Base-by-base conservation (phyloP, 2,329 filamentous ascomycete genomes). In the Acrodontium crateriforme region DNA sequence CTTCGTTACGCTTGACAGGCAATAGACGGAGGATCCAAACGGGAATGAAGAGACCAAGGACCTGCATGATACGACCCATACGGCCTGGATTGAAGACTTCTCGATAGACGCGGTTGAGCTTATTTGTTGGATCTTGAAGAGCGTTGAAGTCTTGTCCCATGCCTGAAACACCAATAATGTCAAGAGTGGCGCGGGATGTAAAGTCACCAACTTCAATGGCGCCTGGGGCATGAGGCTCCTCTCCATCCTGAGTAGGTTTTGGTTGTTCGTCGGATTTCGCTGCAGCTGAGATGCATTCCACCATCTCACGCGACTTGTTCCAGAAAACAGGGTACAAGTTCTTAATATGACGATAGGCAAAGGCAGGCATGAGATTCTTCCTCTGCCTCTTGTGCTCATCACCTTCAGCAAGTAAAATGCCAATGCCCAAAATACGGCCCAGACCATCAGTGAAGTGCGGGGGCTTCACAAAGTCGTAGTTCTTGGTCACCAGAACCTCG, bases 401-500 rank as follows among this genome's bases (percentile, higher is more conserved):
- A n/a, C 85, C 85, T 54, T 94, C 85, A 2, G 82, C 79, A 8
- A 94, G 60, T 19, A 94, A 56, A 9, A 87, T 59, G 7, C 80
- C 79, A 9, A 75, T 56, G 7, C 82, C 78, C 9, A 87, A 60
- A 15, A 84, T 60, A 13, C 70, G 63, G 2, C 66, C 69, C 3
- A 87, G 56, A 2, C 65, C 62, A 23, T 55, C 54, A 18, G 69
- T 47, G n/a, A 65, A 35, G 3, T 56, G 50, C 7, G 29, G 30
- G 0, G 62, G 62, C 44, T 65, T 66, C 34, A 63, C 45, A 39
- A 66, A 65, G 9, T 65, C 60, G 37, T 66, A 66, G 28, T 56
- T 65, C 35, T 61, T 59, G 18, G 58, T 58, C 2, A 63, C 59
- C 2, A 67, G 47, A 2, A 68, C 59, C 38, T 68, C 64, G 3